Evolutionary conservation across 1,284 basidiomycete genomes (phyloP).

Genomic region (Ceratobasidium sp.): DNA sequence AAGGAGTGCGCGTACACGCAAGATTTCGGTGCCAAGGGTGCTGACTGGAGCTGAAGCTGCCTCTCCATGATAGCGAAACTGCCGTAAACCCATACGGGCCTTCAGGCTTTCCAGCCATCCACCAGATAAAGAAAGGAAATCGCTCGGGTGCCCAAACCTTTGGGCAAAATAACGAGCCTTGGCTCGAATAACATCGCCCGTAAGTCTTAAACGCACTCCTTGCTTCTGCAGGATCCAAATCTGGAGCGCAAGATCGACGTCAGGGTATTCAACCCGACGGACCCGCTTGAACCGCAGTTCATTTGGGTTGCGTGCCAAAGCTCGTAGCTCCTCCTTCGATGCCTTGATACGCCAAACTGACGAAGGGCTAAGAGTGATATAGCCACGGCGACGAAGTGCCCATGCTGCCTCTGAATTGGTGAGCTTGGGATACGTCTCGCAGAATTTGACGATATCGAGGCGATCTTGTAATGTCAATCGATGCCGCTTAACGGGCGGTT

Average conservation of each 20-base stretch:
- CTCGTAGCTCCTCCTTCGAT: background rate
- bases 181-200: conserved; percentile 13
- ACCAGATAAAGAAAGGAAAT: conserved; percentile 15
- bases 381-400: background rate
- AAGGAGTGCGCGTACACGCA: background rate
- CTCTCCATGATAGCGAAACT: conserved; percentile 31
- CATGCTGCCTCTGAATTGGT: background rate
- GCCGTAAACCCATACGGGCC: conserved; percentile 7
- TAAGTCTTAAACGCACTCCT: background rate
- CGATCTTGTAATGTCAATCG: conserved; percentile 31
- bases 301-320: background rate
- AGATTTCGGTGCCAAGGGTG: background rate
- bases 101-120: conserved; percentile 39
- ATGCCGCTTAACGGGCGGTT: conserved; percentile 3
- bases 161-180: conserved; percentile 24
- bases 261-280: conserved; percentile 17
- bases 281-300: conserved; percentile 13
- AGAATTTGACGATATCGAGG: conserved; percentile 19
- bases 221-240: conserved; percentile 31
- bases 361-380: background rate
- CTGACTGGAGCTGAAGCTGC: conserved; percentile 7
- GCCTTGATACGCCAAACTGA: conserved; percentile 1
- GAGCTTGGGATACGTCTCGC: background rate
- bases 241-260: conserved; percentile 24
- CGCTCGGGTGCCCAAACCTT: background rate